phyloP scores from a whole-genome alignment of 1,284 basidiomycete genomes.

The Trichosporon sp. region DNA sequence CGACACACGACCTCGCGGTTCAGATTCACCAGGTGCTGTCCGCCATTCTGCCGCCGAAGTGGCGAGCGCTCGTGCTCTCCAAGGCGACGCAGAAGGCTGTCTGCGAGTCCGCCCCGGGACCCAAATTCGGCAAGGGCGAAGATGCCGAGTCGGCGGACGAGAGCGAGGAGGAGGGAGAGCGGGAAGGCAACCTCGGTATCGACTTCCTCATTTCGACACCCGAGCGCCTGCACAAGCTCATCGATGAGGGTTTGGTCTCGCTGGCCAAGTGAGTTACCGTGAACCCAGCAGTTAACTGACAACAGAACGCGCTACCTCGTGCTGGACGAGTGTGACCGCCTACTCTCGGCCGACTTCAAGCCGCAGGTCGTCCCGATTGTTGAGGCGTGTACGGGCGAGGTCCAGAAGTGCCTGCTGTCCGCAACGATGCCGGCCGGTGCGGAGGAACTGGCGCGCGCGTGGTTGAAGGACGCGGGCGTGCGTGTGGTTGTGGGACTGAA shows the following conservation, averaged over 20 bases:
- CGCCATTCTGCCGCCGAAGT: slow-evolving; percentile 61
- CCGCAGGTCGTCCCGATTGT: slow-evolving; percentile 84
- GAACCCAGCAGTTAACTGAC: not conserved
- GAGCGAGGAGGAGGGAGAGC: slow-evolving; percentile 8
- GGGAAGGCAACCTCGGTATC: slow-evolving; percentile 26
- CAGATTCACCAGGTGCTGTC: slow-evolving; percentile 85
- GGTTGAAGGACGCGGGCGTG: slow-evolving; percentile 70
- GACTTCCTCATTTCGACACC: slow-evolving; percentile 49
- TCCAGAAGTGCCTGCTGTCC: slow-evolving; percentile 88
- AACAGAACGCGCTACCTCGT: slow-evolving; percentile 72
- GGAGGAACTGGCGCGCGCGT: slow-evolving; percentile 78
- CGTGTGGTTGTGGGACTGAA: slow-evolving; percentile 90
- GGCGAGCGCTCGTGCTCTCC: slow-evolving; percentile 74
- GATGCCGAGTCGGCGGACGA: slow-evolving; percentile 18
- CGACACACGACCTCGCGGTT: slow-evolving; percentile 92
- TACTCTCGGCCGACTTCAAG: slow-evolving; percentile 83
- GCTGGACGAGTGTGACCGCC: slow-evolving; percentile 84
- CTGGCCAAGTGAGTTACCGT: slow-evolving; percentile 60
- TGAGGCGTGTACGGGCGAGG: slow-evolving; percentile 63
- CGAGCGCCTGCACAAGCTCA: slow-evolving; percentile 51
- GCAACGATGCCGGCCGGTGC: slow-evolving; percentile 86
- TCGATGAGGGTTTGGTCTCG: slow-evolving; percentile 63
- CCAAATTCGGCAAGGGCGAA: slow-evolving; percentile 17
- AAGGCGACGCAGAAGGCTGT: slow-evolving; percentile 60
- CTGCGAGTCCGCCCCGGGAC: slow-evolving; percentile 37